Evolutionary conservation across 768 basidiomycete genomes (phyloP).

Genomic region (Russula foetens): DNA sequence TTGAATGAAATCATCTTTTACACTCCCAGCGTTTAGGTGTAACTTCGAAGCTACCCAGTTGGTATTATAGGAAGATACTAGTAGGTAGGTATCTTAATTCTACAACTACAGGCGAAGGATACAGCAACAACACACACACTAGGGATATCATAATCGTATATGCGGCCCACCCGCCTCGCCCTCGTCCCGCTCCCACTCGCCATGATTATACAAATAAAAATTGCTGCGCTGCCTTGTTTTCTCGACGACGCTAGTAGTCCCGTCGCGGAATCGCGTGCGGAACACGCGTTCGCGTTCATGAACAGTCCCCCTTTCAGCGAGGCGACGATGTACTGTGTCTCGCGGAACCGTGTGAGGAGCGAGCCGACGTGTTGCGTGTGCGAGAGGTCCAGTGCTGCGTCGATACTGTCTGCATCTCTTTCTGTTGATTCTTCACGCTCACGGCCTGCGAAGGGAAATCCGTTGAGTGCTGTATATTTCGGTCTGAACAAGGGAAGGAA

Average conservation of each 20-base stretch:
- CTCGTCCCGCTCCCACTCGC: neutral
- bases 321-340: conserved; percentile 97
- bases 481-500: neutral
- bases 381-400: conserved; percentile 92
- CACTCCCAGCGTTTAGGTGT: no score
- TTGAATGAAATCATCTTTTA: no score
- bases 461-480: neutral
- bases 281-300: conserved; percentile 97
- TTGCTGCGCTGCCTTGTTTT: conserved; percentile 58
- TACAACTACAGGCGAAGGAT: neutral
- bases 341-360: conserved; percentile 97
- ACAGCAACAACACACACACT: no score
- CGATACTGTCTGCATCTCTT: conserved; percentile 91
- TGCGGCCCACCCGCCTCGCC: neutral
- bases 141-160: neutral
- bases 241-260: conserved; percentile 87
- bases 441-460: conserved; percentile 39
- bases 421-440: conserved; percentile 77
- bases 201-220: conserved; percentile 34
- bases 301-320: conserved; percentile 95
- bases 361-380: conserved; percentile 97
- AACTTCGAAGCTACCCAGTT: no score
- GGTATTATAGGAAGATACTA: neutral
- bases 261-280: conserved; percentile 87
- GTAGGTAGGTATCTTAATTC: neutral